A percentile compares a stretch with the other conserved stretches of the same genome.
These are phyloP conservation scores for Kalanchoe fedtschenkoi DNA, from an alignment of 164 flowering plant species.

Conservation along the genomic window DNA sequence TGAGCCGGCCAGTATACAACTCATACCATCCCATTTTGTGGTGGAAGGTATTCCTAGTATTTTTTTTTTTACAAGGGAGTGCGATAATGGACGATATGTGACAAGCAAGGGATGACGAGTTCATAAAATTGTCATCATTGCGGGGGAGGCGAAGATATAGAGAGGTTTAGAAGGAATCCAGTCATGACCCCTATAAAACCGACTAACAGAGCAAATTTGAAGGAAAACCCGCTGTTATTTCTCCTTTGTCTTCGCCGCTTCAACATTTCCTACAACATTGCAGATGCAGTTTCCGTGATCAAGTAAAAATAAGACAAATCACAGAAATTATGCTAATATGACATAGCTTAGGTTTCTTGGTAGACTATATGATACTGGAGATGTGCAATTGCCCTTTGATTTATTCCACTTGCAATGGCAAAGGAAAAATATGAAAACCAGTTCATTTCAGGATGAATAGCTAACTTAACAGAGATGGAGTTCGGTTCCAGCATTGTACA, in stretches of 20 bases:
- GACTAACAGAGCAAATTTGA: slow-evolving; percentile 46
- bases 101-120: neutral
- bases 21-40: neutral
- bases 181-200: slow-evolving; percentile 58
- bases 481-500: too few relatives aligned
- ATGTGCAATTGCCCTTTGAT: neutral
- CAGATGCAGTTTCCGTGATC: neutral
- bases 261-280: slow-evolving; percentile 35
- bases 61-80: neutral
- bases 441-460: neutral
- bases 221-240: slow-evolving; percentile 46
- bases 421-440: neutral
- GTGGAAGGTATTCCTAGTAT: neutral
- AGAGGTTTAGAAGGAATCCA: slow-evolving; percentile 54
- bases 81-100: neutral
- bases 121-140: slow-evolving; percentile 13
- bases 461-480: too few relatives aligned
- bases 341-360: neutral
- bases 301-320: neutral
- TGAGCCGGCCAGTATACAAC: neutral
- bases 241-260: slow-evolving; percentile 37
- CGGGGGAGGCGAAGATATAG: slow-evolving; percentile 37
- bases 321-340: neutral
- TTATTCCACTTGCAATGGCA: neutral
- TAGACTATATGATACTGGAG: neutral